phyloP scores from a whole-genome alignment of 495 filamentous ascomycete species.

The Trichocladium antarcticum region DNA sequence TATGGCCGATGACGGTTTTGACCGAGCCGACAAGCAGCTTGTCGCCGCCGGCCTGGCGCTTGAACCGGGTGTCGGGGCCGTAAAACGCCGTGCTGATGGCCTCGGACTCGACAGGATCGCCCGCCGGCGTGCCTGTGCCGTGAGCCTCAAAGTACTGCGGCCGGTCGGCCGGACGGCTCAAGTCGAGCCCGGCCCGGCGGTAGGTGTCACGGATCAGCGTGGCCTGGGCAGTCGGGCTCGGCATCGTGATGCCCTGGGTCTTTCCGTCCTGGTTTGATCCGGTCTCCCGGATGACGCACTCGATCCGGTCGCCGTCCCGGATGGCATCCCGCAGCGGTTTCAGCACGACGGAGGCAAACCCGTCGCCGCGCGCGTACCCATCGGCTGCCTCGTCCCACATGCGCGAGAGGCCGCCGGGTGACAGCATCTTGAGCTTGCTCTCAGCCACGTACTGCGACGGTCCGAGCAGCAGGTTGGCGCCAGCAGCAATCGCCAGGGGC shows the following conservation, averaged over 20 bases:
- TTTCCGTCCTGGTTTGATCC: constrained; percentile 46
- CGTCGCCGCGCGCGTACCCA: constrained; percentile 55
- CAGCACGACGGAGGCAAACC: constrained; percentile 40
- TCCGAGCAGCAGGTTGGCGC: constrained; percentile 41
- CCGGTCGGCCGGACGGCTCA: constrained; percentile 22
- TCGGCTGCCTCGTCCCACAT: constrained; percentile 49
- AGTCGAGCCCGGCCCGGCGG: constrained; percentile 31
- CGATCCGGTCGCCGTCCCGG: constrained; percentile 40
- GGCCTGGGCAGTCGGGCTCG: constrained; percentile 40
- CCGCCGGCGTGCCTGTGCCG: constrained; percentile 17
- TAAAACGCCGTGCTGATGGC: constrained; percentile 37
- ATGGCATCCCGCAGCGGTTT: constrained; percentile 44
- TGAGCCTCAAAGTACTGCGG: constrained; percentile 37
- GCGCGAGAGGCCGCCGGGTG: constrained; percentile 34
- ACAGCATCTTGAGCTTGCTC: constrained; percentile 27
- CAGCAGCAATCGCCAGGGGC: constrained; percentile 36
- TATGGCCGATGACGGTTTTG: constrained; percentile 46
- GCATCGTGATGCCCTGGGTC: constrained; percentile 41
- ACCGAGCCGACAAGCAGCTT: constrained; percentile 42
- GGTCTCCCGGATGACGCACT: constrained; percentile 47
- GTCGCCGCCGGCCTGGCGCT: constrained; percentile 13
- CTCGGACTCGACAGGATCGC: constrained; percentile 15
- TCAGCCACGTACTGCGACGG: constrained; percentile 28
- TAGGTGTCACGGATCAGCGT: constrained; percentile 40
- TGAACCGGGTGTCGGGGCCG: neutral